These are phyloP conservation scores for Colletotrichum caudatum DNA, from an alignment of 2,329 filamentous ascomycete species.

Conservation along the genomic window DNA sequence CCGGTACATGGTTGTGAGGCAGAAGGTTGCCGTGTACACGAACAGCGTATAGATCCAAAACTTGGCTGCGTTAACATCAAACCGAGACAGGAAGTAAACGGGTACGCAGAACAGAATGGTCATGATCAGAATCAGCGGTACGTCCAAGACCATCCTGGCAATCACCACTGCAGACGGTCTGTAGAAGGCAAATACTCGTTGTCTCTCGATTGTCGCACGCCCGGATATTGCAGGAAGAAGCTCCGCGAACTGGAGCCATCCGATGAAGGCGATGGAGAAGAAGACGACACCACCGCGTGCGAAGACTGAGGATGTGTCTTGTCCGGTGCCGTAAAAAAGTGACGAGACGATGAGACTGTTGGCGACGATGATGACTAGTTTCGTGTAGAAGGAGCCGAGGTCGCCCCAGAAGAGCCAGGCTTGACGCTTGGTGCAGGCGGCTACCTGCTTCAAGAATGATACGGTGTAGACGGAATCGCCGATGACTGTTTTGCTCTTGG, in stretches of 20 bases:
- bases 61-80: conserved; percentile 39
- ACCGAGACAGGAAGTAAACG: conserved; percentile 36
- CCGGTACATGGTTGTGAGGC: conserved; percentile 41
- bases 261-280: conserved; percentile 42
- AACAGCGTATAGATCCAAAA: conserved; percentile 39
- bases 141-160: conserved; percentile 29
- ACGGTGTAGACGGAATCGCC: conserved; percentile 83
- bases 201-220: conserved; percentile 37
- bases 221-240: conserved; percentile 32
- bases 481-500: conserved; percentile 75
- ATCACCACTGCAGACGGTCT: conserved; percentile 39
- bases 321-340: conserved; percentile 77
- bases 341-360: conserved; percentile 82
- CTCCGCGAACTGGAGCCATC: conserved; percentile 41
- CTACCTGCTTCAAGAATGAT: conserved; percentile 77
- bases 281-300: conserved; percentile 23
- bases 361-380: conserved; percentile 81
- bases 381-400: conserved; percentile 79
- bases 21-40: conserved; percentile 37
- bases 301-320: conserved; percentile 41
- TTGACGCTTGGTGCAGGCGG: conserved; percentile 76
- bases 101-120: conserved; percentile 32
- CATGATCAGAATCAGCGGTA: conserved; percentile 36
- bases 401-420: conserved; percentile 85
- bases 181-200: conserved; percentile 38